Percentiles rank a stretch among this genome's conserved stretches.
These are phyloP conservation scores for Leishmania tropica DNA, from an alignment of 208 protist genomes.

Conservation along the genomic window DNA sequence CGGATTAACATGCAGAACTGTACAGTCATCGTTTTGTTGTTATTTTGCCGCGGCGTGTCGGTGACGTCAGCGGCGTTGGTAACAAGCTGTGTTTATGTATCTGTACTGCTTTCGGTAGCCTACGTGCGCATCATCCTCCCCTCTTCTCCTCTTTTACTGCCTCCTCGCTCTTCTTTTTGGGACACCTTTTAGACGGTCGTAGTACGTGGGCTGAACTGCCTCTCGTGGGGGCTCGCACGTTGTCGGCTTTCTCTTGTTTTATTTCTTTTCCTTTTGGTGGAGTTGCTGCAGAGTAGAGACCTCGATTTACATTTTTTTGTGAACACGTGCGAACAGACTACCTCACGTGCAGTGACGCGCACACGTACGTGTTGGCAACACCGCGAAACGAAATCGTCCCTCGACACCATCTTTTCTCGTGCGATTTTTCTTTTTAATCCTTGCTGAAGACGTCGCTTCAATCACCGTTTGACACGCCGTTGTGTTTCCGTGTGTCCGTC, in stretches of 20 bases:
- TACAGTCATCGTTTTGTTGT: conserved; percentile 14
- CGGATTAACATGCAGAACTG: background rate
- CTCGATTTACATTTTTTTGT: background rate
- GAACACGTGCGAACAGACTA: background rate
- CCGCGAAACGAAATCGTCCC: background rate
- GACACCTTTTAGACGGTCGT: background rate
- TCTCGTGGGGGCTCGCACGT: background rate
- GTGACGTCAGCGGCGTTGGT: background rate
- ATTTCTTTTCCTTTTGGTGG: background rate
- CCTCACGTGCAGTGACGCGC: background rate
- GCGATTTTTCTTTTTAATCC: no score
- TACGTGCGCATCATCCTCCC: background rate
- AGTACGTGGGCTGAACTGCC: background rate
- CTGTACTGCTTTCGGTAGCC: background rate
- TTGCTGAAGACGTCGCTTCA: background rate
- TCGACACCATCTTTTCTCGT: background rate
- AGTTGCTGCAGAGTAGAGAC: background rate
- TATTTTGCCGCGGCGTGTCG: background rate
- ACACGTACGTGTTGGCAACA: background rate
- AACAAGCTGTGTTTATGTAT: background rate
- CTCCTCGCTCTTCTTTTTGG: background rate
- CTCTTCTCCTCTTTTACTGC: background rate
- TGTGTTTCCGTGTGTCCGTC: background rate
- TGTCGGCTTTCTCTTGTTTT: background rate
- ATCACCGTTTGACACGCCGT: background rate